Conservation (phyloP, 805 yeast genomes). For the Sugiyamaella smithiae region DNA sequence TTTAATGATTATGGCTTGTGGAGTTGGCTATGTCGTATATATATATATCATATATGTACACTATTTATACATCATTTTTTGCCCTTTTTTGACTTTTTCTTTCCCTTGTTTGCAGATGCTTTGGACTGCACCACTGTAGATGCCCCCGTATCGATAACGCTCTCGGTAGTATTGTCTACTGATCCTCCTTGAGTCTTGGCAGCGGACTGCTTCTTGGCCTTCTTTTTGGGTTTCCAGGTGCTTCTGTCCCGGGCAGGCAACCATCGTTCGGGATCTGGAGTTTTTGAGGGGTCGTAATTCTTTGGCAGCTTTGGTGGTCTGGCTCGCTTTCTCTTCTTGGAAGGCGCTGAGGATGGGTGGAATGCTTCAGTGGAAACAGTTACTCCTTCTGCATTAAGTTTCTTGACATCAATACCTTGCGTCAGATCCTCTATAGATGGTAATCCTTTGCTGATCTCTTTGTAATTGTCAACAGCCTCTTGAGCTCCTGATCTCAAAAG, state of each 20-base stretch:
- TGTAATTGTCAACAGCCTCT: constrained; percentile 15
- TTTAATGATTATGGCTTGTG: not conserved
- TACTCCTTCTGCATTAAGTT: constrained; percentile 23
- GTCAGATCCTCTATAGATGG: constrained; percentile 19
- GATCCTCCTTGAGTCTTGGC: constrained; percentile 59
- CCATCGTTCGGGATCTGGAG: constrained; percentile 81
- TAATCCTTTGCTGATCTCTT: constrained; percentile 21
- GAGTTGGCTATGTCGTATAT: not conserved
- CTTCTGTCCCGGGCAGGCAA: constrained; percentile 82
- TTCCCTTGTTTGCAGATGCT: constrained; percentile 23
- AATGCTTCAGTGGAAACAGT: constrained; percentile 35
- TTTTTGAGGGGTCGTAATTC: constrained; percentile 39
- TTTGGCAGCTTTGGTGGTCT: constrained; percentile 40
- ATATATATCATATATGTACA: constrained; percentile 5
- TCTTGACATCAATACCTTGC: constrained; percentile 28
- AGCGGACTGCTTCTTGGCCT: constrained; percentile 47
- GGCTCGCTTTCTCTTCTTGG: constrained; percentile 22
- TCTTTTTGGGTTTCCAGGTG: constrained; percentile 74
- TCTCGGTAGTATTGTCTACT: constrained; percentile 37
- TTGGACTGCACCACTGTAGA: constrained; percentile 15
- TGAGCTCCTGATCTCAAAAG: constrained; percentile 24
- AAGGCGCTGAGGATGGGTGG: constrained; percentile 35
- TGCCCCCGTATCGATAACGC: constrained; percentile 11
- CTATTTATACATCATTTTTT: constrained; percentile 25
- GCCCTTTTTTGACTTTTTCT: constrained; percentile 35